A percentile compares a stretch with the other conserved stretches of the same genome.
phyloP scores from a whole-genome alignment of 2,329 filamentous ascomycete species.

The Elsinoe necatrix region DNA sequence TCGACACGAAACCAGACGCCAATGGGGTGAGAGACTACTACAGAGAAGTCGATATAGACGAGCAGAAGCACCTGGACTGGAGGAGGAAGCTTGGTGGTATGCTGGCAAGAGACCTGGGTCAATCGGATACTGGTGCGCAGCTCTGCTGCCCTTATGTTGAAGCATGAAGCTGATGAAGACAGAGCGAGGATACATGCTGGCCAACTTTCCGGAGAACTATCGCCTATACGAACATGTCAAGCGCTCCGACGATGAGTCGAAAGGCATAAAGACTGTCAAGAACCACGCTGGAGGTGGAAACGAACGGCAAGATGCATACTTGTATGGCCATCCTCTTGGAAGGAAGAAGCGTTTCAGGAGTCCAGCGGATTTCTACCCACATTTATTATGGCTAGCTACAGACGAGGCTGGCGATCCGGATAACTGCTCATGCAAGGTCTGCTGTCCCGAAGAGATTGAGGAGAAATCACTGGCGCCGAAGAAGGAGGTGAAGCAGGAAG shows the following conservation, averaged over 20 bases:
- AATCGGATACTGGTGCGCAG: constrained; percentile 13
- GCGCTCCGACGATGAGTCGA: constrained; percentile 38
- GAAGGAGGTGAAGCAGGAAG: constrained; percentile 21
- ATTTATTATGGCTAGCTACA: constrained; percentile 49
- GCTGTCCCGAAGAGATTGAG: constrained; percentile 43
- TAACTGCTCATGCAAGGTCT: constrained; percentile 52
- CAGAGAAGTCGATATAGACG: constrained; percentile 41
- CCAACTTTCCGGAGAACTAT: constrained; percentile 48
- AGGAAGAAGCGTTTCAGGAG: constrained; percentile 50
- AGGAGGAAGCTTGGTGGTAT: constrained; percentile 51
- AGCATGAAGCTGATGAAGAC: not conserved
- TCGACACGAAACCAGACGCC: constrained; percentile 44
- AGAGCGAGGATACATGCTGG: constrained; percentile 44
- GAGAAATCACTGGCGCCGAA: constrained; percentile 29
- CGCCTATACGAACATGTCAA: constrained; percentile 51
- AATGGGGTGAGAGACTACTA: constrained; percentile 50
- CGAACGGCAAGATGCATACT: constrained; percentile 51
- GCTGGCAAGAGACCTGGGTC: constrained; percentile 44
- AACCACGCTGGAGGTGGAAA: constrained; percentile 43
- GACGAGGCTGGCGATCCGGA: constrained; percentile 45
- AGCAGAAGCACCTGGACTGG: constrained; percentile 50
- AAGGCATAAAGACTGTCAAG: constrained; percentile 39
- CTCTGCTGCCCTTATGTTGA: not conserved
- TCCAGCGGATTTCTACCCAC: constrained; percentile 52
- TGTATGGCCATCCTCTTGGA: constrained; percentile 52